phyloP scores from a whole-genome alignment of 495 filamentous ascomycete species.

The Podospora fimiseda region DNA sequence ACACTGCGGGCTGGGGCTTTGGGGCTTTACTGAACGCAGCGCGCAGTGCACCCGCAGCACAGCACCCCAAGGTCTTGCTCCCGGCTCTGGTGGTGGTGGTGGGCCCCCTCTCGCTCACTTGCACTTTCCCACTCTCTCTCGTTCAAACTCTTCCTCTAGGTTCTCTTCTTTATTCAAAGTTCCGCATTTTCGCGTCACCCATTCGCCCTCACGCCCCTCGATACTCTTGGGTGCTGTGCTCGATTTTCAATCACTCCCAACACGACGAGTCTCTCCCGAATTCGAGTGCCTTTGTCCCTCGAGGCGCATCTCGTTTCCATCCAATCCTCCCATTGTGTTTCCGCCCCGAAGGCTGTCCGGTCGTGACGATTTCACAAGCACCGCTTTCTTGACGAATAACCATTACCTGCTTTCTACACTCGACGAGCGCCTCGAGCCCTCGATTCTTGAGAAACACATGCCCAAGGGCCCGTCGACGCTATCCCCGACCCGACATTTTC shows the following conservation, averaged over 20 bases:
- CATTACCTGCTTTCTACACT: slow-evolving; percentile 1
- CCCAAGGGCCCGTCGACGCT: no score
- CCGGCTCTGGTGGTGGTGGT: slow-evolving; percentile 17
- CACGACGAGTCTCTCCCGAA: slow-evolving; percentile 13
- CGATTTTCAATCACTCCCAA: slow-evolving; percentile 18
- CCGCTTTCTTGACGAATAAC: slow-evolving; percentile 6
- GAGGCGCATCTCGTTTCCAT: slow-evolving; percentile 24
- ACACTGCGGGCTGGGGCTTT: slow-evolving; percentile 5
- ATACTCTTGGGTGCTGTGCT: slow-evolving; percentile 10
- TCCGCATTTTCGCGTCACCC: slow-evolving; percentile 26
- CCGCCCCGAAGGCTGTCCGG: slow-evolving; percentile 10
- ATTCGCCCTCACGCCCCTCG: slow-evolving; percentile 18
- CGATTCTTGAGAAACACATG: no score
- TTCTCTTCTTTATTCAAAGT: slow-evolving; percentile 17
- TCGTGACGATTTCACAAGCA: slow-evolving; percentile 17
- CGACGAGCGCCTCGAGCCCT: no score
- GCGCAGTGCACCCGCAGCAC: slow-evolving; percentile 5
- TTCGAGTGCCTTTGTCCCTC: slow-evolving; percentile 28
- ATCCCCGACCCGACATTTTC: slow-evolving; percentile 3
- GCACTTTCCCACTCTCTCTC: slow-evolving; percentile 24
- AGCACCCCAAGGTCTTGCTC: slow-evolving; percentile 10
- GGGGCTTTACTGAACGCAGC: slow-evolving; percentile 12
- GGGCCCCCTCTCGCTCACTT: slow-evolving; percentile 27
- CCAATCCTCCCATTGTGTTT: slow-evolving; percentile 21
- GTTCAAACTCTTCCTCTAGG: slow-evolving; percentile 29